Conservation (phyloP, 1,139 yeast species). For the Yamadazyma triangularis region DNA sequence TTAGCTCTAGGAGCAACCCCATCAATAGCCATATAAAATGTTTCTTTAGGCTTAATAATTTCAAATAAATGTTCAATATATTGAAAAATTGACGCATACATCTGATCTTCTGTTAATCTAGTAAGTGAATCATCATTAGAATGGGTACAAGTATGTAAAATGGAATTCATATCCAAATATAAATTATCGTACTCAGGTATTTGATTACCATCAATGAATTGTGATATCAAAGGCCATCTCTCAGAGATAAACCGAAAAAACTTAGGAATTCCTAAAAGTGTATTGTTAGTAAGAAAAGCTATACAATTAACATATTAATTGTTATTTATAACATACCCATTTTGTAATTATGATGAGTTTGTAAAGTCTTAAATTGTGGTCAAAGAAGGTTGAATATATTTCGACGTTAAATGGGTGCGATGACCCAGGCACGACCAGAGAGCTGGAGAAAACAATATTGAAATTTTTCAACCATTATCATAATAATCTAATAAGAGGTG, state of each 20-base stretch:
- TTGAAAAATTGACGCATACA: constrained; percentile 87
- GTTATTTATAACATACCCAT: background rate
- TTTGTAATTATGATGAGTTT: too few relatives aligned
- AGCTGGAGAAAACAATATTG: too few relatives aligned
- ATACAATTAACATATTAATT: background rate
- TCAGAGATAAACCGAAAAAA: constrained; percentile 96
- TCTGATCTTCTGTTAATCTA: constrained; percentile 81
- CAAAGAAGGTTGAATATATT: too few relatives aligned
- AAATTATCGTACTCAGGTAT: constrained; percentile 93
- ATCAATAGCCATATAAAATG: constrained; percentile 96
- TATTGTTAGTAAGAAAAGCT: constrained; percentile 3
- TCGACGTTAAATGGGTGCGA: too few relatives aligned
- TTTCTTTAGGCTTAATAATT: constrained; percentile 78
- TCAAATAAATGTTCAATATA: constrained; percentile 92
- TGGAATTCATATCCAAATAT: constrained; percentile 96
- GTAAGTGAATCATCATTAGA: constrained; percentile 59
- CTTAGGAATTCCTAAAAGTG: constrained; percentile 89
- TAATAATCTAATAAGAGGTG: too few relatives aligned
- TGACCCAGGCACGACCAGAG: too few relatives aligned
- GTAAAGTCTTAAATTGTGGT: too few relatives aligned
- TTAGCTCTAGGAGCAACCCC: constrained; percentile 99
- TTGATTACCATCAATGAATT: constrained; percentile 76
- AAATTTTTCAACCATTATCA: background rate
- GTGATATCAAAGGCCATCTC: constrained; percentile 97
- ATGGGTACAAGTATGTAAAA: constrained; percentile 90